Evolutionary conservation across 2,329 filamentous ascomycete genomes (phyloP), one percentile per base, ranked within the genome.

Genomic region (Colletotrichum sp.): DNA sequence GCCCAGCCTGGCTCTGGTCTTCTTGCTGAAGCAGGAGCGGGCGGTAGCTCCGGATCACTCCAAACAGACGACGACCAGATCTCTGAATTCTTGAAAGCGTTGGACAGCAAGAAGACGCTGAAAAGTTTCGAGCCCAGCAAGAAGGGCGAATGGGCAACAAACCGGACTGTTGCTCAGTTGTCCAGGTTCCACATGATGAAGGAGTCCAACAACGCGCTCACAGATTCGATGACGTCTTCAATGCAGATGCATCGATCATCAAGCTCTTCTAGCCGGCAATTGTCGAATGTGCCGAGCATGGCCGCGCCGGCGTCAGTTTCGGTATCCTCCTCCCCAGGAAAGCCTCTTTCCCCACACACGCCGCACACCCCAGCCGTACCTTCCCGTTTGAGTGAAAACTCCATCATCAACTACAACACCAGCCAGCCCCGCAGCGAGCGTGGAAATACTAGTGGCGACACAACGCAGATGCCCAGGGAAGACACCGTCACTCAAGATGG

Each of bases 291-390:
- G 5, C 90, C 91, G 4, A 89, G 94, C 76, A 95, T 96, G 83
- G 85, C 86, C 16, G 94, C 95, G 69, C 89, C 96, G 1, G 94
- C 93, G 6, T 95, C 94, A 1, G 88, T 95, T 78, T 98, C 96
- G 6, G 93, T 93, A 13, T 96, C 95, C 1, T 96, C 96, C 1
- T 98, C 96, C 12, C 96, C 96, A 2, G 95, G 94, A 72, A 98
- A 98, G 80, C 95, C 96, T 0, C 91, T 98, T 22, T 98, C 95
- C 4, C 96, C 94, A 12, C 95, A 96, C 81, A 98, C 95, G 1
- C 95, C 96, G 2, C 96, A 98, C 81, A 98, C 96, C 1, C 97
- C 97, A 6, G 96, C 96, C 13, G 95, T 98, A 32, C 96, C 96
- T 25, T 98, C 96, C 9, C 91, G 97, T n/a, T 87, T 99, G 27